Evolutionary conservation across 116 monocot genomes (phyloP).

Genomic region (Posidonia oceanica): DNA sequence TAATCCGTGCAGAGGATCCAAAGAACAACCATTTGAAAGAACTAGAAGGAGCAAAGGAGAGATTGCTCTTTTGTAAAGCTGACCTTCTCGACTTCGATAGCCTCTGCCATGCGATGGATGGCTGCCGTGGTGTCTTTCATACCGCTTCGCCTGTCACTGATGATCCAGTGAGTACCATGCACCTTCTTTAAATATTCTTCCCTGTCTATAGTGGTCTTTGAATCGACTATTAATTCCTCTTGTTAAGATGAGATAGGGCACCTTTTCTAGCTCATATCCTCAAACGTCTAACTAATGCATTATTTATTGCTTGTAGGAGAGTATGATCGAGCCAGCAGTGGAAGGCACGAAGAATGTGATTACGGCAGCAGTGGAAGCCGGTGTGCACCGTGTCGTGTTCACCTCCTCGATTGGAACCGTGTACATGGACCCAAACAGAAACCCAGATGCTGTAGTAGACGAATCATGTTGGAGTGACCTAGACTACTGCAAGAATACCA

Average conservation of each 20-base stretch:
- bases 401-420: slow-evolving; percentile 84
- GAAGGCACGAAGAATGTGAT: slow-evolving; percentile 55
- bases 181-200: no score
- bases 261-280: no score
- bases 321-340: slow-evolving; percentile 79
- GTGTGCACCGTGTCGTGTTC: slow-evolving; percentile 72
- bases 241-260: neutral
- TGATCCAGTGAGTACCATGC: slow-evolving; percentile 36
- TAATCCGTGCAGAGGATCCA: slow-evolving; percentile 13
- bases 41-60: slow-evolving; percentile 30
- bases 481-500: slow-evolving; percentile 68
- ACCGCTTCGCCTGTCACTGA: slow-evolving; percentile 46
- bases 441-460: slow-evolving; percentile 51
- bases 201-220: no score
- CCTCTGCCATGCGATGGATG: slow-evolving; percentile 27
- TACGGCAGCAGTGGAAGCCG: slow-evolving; percentile 49
- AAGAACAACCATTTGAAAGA: slow-evolving; percentile 26
- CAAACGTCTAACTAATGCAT: neutral
- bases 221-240: neutral
- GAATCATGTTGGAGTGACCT: slow-evolving; percentile 92
- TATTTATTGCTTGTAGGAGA: slow-evolving; percentile 22
- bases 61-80: slow-evolving; percentile 32
- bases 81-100: slow-evolving; percentile 28
- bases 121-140: slow-evolving; percentile 15
- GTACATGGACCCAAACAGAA: slow-evolving; percentile 66